Conservation (phyloP, 176 grass and related monocot species). For the Triticum monococcum region DNA sequence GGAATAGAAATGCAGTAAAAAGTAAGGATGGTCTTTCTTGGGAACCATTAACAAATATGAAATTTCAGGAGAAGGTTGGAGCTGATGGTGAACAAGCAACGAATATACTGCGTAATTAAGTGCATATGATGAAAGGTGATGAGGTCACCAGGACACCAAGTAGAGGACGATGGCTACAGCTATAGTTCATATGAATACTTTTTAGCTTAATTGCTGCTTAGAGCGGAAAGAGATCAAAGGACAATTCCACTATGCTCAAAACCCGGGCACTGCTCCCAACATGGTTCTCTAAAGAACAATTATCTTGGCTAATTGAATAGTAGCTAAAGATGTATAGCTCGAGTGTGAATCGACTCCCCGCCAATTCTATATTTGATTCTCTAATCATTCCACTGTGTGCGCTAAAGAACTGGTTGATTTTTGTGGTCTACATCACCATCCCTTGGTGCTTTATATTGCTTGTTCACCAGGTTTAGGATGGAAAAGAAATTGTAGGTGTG, state of each 20-base stretch:
- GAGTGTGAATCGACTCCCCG: conserved; percentile 22
- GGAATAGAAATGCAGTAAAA: conserved; percentile 27
- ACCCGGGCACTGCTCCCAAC: conserved; percentile 49
- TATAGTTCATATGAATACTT: conserved; percentile 38
- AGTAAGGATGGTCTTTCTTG: conserved; percentile 34
- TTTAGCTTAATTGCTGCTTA: conserved; percentile 48
- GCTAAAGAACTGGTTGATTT: conserved; percentile 23
- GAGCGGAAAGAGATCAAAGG: conserved; percentile 61
- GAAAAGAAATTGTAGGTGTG: not conserved
- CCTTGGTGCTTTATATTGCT: conserved; percentile 1
- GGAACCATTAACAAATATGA: conserved; percentile 32
- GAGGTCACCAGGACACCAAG: conserved; percentile 46
- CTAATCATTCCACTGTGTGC: conserved; percentile 28
- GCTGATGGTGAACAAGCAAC: conserved; percentile 50
- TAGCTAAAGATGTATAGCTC: conserved; percentile 35
- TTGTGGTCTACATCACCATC: conserved; percentile 3
- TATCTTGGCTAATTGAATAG: conserved; percentile 42
- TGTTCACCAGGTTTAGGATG: not conserved
- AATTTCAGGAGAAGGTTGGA: conserved; percentile 34
- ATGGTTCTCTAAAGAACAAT: conserved; percentile 36
- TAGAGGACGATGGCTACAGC: conserved; percentile 28
- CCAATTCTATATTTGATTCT: conserved; percentile 30
- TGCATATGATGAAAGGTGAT: conserved; percentile 52
- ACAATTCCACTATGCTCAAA: conserved; percentile 48
- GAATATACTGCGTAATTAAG: conserved; percentile 47